Conservation (phyloP, 495 filamentous ascomycete species). For the Aspergillus saccharolyticus region DNA sequence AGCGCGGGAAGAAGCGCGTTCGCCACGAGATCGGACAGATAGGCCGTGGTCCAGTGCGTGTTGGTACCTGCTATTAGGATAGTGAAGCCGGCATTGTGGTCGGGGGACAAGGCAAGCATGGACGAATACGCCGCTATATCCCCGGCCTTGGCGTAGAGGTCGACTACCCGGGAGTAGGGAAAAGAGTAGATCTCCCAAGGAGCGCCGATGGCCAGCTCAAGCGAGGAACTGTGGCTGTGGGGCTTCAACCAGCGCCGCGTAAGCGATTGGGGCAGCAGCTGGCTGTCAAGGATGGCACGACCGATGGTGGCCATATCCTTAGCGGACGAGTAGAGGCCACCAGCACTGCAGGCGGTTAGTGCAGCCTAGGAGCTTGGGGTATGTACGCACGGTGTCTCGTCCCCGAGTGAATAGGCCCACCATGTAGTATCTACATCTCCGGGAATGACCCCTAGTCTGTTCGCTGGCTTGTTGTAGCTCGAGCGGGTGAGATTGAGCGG, state of each 20-base stretch:
- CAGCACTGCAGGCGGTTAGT: slow-evolving; percentile 32
- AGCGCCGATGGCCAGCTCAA: slow-evolving; percentile 42
- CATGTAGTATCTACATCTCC: slow-evolving; percentile 22
- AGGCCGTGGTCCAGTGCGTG: slow-evolving; percentile 13
- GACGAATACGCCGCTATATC: slow-evolving; percentile 45
- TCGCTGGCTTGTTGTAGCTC: slow-evolving; percentile 27
- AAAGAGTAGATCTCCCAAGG: slow-evolving; percentile 52
- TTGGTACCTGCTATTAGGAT: slow-evolving; percentile 39
- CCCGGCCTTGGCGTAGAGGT: slow-evolving; percentile 54
- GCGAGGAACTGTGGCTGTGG: slow-evolving; percentile 40
- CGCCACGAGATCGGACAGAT: slow-evolving; percentile 30
- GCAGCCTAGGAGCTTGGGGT: background rate
- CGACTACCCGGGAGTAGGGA: slow-evolving; percentile 25
- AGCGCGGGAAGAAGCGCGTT: slow-evolving; percentile 37
- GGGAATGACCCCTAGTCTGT: slow-evolving; percentile 32
- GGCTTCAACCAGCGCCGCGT: slow-evolving; percentile 59
- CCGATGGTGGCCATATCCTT: slow-evolving; percentile 50
- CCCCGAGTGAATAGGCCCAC: slow-evolving; percentile 39
- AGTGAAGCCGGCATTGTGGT: slow-evolving; percentile 50
- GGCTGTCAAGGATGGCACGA: slow-evolving; percentile 48
- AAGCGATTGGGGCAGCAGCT: slow-evolving; percentile 36
- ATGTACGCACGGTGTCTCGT: slow-evolving; percentile 40
- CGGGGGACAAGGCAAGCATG: slow-evolving; percentile 43
- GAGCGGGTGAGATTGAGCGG: slow-evolving; percentile 37
- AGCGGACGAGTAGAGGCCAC: slow-evolving; percentile 52